Evolutionary conservation across 2,329 filamentous ascomycete genomes (phyloP).

Genomic region (Cladosporium sp.): DNA sequence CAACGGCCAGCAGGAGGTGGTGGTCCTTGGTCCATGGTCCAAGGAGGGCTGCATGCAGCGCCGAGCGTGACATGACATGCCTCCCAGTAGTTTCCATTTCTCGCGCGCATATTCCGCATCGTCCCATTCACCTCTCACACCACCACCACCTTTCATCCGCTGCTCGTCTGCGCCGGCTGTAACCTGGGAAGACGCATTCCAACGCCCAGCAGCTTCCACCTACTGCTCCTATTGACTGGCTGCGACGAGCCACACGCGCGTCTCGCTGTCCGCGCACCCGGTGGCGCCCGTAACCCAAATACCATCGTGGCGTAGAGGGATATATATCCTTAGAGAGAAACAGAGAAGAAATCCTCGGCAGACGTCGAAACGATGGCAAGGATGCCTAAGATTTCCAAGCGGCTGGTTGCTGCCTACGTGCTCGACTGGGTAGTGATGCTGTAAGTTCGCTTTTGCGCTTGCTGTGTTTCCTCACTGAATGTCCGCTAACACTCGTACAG

Average conservation of each 20-base stretch:
- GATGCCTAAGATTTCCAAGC: constrained; percentile 19
- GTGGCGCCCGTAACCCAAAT: not conserved
- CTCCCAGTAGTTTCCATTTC: too few species aligned
- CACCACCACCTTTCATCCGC: not conserved
- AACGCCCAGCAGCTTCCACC: not conserved
- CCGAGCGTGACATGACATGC: not conserved
- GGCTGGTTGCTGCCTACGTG: constrained; percentile 62
- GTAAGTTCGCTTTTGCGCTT: constrained; percentile 33
- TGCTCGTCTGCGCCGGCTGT: not conserved
- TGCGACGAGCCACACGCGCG: not conserved
- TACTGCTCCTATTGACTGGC: not conserved
- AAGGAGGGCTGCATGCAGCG: constrained; percentile 4
- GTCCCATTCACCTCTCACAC: not conserved
- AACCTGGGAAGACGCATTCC: not conserved
- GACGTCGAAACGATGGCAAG: not conserved
- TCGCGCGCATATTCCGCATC: too few species aligned
- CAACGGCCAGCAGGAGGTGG: constrained; percentile 6
- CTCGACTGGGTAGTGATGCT: constrained; percentile 71
- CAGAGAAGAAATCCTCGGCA: not conserved
- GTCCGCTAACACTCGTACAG: constrained; percentile 11
- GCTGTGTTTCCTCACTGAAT: too few species aligned
- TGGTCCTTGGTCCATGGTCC: too few species aligned
- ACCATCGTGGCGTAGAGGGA: not conserved
- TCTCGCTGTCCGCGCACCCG: constrained; percentile 7
- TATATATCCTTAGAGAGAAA: too few species aligned